phyloP scores from a whole-genome alignment of 2,329 filamentous ascomycete species.

The Emmonsia crescens region DNA sequence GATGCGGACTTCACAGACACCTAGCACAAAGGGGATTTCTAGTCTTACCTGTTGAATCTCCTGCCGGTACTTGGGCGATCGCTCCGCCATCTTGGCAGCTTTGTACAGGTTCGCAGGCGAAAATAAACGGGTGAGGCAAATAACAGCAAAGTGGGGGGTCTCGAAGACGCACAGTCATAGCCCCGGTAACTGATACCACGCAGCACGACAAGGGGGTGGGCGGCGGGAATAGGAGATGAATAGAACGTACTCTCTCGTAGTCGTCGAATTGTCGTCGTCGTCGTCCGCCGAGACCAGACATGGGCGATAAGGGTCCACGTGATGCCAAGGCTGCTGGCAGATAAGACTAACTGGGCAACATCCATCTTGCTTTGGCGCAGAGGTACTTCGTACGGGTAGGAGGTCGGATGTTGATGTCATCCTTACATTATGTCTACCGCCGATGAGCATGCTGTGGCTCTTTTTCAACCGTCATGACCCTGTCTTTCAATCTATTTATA shows the following conservation, averaged over 20 bases:
- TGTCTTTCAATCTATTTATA: too few relatives aligned
- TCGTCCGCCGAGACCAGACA: too few relatives aligned
- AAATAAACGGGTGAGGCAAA: background rate
- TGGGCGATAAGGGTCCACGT: background rate
- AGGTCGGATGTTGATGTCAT: too few relatives aligned
- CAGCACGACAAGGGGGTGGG: background rate
- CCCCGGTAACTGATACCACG: background rate
- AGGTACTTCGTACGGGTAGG: too few relatives aligned
- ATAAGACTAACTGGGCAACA: too few relatives aligned
- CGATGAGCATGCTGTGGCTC: too few relatives aligned
- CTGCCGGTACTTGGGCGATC: conserved; percentile 79
- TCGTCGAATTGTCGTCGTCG: background rate
- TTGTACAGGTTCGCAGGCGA: background rate
- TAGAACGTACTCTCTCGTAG: background rate
- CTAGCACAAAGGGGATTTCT: background rate
- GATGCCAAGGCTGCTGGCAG: background rate
- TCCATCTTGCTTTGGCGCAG: too few relatives aligned
- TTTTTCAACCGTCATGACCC: too few relatives aligned
- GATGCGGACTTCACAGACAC: background rate
- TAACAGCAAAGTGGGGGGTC: background rate
- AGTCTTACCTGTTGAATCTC: conserved; percentile 91
- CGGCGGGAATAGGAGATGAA: background rate
- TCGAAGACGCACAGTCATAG: background rate
- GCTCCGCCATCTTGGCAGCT: conserved; percentile 55
- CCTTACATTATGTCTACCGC: too few relatives aligned